These are phyloP conservation scores for Wickerhamomyces sp. DNA, from an alignment of 1,139 yeast species.

Conservation along the genomic window DNA sequence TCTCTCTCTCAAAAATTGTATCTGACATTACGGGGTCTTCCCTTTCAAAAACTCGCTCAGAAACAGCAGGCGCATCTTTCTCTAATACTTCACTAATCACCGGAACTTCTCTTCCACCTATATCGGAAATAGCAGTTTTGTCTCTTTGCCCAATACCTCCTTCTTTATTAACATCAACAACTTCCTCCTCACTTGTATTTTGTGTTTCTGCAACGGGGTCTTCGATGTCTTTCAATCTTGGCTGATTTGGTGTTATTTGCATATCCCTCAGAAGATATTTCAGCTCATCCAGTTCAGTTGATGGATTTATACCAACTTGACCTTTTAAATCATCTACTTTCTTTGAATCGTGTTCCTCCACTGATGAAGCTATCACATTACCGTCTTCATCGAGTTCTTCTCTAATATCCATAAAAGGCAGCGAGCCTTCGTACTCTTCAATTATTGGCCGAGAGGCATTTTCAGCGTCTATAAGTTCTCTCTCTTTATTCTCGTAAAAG, in stretches of 20 bases:
- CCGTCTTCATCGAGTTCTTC: constrained; percentile 85
- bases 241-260: constrained; percentile 12
- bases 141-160: too few species aligned
- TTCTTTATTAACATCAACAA: too few species aligned
- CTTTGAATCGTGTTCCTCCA: constrained; percentile 27
- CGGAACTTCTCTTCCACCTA: background rate
- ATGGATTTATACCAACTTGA: constrained; percentile 3
- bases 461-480: constrained; percentile 1
- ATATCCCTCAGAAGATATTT: constrained; percentile 16
- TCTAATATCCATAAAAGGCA: constrained; percentile 74
- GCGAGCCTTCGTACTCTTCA: constrained; percentile 28
- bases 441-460: too few species aligned
- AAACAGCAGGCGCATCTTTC: background rate
- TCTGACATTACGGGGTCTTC: background rate
- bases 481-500: constrained; percentile 22
- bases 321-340: constrained; percentile 10
- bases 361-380: constrained; percentile 43
- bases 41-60: constrained; percentile 1
- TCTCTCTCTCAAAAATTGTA: background rate
- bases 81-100: background rate
- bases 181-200: constrained; percentile 3
- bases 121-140: background rate
- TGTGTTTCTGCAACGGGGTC: constrained; percentile 4
- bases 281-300: constrained; percentile 15
- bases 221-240: constrained; percentile 8